Conservation (phyloP, 192 early-diverging fungal genomes). For the Backusella parvicylindrica region DNA sequence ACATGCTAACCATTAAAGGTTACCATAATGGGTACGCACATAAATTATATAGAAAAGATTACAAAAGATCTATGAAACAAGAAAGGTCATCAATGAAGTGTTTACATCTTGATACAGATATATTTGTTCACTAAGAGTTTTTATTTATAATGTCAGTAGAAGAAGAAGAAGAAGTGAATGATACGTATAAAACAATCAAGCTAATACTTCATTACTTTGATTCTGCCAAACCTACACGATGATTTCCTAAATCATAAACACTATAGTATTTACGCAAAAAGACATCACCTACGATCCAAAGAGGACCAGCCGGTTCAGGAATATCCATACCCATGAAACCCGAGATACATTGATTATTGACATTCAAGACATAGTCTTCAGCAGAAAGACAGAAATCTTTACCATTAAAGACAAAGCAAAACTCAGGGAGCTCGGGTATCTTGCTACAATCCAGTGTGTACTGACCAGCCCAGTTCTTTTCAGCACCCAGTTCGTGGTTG, state of each 20-base stretch:
- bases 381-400: constrained; percentile 50
- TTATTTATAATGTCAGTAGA: background rate
- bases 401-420: constrained; percentile 65
- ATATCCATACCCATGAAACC: constrained; percentile 95
- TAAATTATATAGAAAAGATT: background rate
- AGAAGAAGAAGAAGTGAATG: background rate
- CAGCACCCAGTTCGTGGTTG: constrained; percentile 89
- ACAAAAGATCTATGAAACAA: background rate
- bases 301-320: constrained; percentile 67
- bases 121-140: background rate
- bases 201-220: background rate
- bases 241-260: constrained; percentile 66
- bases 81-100: background rate
- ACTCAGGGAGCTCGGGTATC: constrained; percentile 76
- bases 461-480: constrained; percentile 90
- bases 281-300: constrained; percentile 86
- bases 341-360: constrained; percentile 67
- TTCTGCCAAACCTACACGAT: constrained; percentile 65
- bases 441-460: constrained; percentile 74
- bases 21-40: background rate
- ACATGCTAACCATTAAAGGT: background rate
- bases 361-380: constrained; percentile 65
- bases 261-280: constrained; percentile 83
- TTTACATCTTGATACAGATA: background rate
- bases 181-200: background rate